A percentile compares a stretch with the other conserved stretches of the same genome.
Conservation (phyloP, 2,329 filamentous ascomycete genomes). For the Davidsoniella virescens region DNA sequence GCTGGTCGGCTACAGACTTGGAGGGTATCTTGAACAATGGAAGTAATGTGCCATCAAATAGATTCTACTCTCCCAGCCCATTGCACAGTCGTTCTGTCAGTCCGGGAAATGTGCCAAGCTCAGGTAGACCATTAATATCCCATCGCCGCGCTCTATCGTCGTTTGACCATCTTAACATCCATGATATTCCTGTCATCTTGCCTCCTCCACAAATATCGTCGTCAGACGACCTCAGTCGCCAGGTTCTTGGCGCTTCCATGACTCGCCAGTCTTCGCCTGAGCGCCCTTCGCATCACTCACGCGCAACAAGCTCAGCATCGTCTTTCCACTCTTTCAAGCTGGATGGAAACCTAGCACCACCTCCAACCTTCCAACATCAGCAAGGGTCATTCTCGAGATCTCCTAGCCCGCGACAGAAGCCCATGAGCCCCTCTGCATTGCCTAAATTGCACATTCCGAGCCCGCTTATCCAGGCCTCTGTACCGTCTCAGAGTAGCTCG, state of each 20-base stretch:
- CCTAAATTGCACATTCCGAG: slow-evolving; percentile 29
- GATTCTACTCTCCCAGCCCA: slow-evolving; percentile 4
- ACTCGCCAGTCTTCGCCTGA: slow-evolving; percentile 3
- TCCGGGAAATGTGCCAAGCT: neutral
- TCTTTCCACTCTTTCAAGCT: slow-evolving; percentile 16
- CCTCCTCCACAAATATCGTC: neutral
- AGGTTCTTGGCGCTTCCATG: slow-evolving; percentile 1
- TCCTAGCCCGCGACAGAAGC: slow-evolving; percentile 6
- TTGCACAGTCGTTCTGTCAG: neutral
- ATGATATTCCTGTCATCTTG: neutral
- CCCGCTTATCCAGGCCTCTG: slow-evolving; percentile 31
- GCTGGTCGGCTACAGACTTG: slow-evolving; percentile 8
- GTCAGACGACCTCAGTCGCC: slow-evolving; percentile 3
- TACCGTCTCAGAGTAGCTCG: slow-evolving; percentile 17
- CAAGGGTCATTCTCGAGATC: neutral
- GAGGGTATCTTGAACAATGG: slow-evolving; percentile 5
- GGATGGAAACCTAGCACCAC: slow-evolving; percentile 27
- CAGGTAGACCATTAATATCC: neutral
- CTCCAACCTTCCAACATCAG: slow-evolving; percentile 17
- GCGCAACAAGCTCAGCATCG: slow-evolving; percentile 12
- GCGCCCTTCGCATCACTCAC: slow-evolving; percentile 4
- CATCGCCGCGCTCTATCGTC: slow-evolving; percentile 30
- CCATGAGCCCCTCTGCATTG: slow-evolving; percentile 4
- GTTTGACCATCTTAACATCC: slow-evolving; percentile 20
- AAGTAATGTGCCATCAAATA: neutral